Base-by-base conservation (phyloP, 441 rosid genomes). In the Biscutella auriculata region DNA sequence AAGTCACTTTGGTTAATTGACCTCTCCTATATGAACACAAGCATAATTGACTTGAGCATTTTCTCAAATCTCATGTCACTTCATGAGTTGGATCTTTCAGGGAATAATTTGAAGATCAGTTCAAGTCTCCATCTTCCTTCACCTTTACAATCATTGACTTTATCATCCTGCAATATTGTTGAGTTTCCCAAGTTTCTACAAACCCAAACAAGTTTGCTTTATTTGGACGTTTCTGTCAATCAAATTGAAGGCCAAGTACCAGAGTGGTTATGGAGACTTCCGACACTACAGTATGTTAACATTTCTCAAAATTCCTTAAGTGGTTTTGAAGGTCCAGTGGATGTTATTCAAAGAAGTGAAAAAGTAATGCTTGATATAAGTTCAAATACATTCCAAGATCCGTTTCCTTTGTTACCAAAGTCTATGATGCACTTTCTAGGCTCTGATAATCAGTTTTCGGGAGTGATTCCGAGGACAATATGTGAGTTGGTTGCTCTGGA, bases 131-230 rank as follows among this genome's bases (percentile, higher is more conserved):
- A 12, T 9, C 9, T 65, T 3, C 46, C 58, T 2, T 8, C 14
- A 4, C 30, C 4, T 0, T 6, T 42, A 4, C 0, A 1, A 0
- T 0, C 0, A 1, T 34, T 66, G 60, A 9, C 0, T 51, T 42
- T 58, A 28, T 17, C 60, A 41, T 49, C 60, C 3, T 58, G 70
- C 42, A 49, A 49, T 27, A 50, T 66, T 35, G 0, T 7, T 3
- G 53, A 41, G 46, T 42, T 66, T 9, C 70, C 65, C 41, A 57
- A 56, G 29, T 56, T 65, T 23, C 15, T 47, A 15, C 39, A 56
- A 36, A 55, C 7, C 9, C 30, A 56, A 39, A 37, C 44, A 11
- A 17, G 2, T 1, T 9, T 65, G 51, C 0, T 0, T 0, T 39
- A 10, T 14, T 23, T 65, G 30, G 51, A 65, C 26, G 23, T 65